A percentile compares a stretch with the other conserved stretches of the same genome.
Evolutionary conservation across 805 yeast species (phyloP).

Genomic region (Saturnispora silvae): DNA sequence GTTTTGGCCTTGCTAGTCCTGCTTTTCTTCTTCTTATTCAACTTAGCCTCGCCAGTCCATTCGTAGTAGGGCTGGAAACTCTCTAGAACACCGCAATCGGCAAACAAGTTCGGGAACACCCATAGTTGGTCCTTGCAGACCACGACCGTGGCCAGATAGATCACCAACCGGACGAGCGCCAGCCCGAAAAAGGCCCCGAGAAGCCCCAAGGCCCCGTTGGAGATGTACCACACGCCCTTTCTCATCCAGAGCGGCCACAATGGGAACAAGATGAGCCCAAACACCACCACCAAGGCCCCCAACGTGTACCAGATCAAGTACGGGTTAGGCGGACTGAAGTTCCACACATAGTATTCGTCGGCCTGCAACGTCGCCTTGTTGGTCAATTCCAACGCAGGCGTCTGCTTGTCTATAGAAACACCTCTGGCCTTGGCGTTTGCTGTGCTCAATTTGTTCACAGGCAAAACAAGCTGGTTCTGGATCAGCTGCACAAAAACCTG

Average conservation of each 20-base stretch:
- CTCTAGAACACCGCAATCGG: slow-evolving; percentile 87
- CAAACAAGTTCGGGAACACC: slow-evolving; percentile 93
- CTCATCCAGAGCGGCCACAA: slow-evolving; percentile 92
- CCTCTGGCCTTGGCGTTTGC: slow-evolving; percentile 52
- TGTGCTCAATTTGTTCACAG: slow-evolving; percentile 65
- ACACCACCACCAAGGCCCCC: slow-evolving; percentile 53
- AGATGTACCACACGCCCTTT: slow-evolving; percentile 80
- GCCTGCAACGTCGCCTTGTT: slow-evolving; percentile 51
- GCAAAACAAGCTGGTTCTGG: slow-evolving; percentile 61
- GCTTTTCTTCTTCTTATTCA: slow-evolving; percentile 15
- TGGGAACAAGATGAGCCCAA: slow-evolving; percentile 70
- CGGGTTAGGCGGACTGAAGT: slow-evolving; percentile 63
- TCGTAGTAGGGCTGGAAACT: slow-evolving; percentile 86
- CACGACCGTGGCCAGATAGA: slow-evolving; percentile 51
- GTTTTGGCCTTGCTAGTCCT: background rate
- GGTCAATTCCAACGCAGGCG: slow-evolving; percentile 47
- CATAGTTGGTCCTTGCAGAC: slow-evolving; percentile 70
- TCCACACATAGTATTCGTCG: slow-evolving; percentile 77
- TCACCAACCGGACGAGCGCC: slow-evolving; percentile 68
- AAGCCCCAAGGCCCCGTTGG: slow-evolving; percentile 65
- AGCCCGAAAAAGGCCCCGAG: slow-evolving; percentile 64
- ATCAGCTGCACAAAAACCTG: slow-evolving; percentile 58
- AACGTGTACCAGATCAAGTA: slow-evolving; percentile 51
- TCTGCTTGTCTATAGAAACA: slow-evolving; percentile 48
- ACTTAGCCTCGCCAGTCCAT: slow-evolving; percentile 44